Conservation (phyloP, 805 yeast genomes). For the Myxozyma geophila region DNA sequence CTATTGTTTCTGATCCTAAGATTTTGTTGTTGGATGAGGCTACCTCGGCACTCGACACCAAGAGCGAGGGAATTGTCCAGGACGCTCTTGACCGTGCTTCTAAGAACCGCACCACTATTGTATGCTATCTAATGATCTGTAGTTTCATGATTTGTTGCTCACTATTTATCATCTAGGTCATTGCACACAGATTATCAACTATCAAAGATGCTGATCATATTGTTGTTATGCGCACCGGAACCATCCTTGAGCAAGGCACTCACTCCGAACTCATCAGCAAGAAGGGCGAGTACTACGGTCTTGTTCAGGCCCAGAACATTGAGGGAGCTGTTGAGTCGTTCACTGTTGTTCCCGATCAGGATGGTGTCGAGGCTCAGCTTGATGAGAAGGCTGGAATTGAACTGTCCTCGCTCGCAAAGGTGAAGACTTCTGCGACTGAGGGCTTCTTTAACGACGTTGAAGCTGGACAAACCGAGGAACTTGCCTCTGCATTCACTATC, state of each 20-base stretch:
- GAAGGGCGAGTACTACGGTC: conserved; percentile 43
- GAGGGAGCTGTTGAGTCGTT: conserved; percentile 15
- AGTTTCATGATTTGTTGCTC: not conserved
- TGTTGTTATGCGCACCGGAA: conserved; percentile 57
- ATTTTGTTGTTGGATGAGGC: conserved; percentile 67
- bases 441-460: not conserved
- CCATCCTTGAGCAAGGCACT: conserved; percentile 55
- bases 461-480: conserved; percentile 11
- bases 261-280: conserved; percentile 46
- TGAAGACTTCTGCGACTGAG: conserved; percentile 20
- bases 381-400: conserved; percentile 28
- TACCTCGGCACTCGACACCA: conserved; percentile 69
- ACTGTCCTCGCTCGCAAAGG: conserved; percentile 7
- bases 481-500: conserved; percentile 18
- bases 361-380: conserved; percentile 21
- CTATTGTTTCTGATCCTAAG: conserved; percentile 59
- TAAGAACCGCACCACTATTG: conserved; percentile 59
- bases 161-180: conserved; percentile 59
- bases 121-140: conserved; percentile 8
- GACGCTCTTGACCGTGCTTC: conserved; percentile 51
- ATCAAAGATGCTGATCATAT: conserved; percentile 67
- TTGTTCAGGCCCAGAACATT: conserved; percentile 48
- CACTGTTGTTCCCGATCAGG: conserved; percentile 13
- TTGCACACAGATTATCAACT: conserved; percentile 89
- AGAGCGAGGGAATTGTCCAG: conserved; percentile 64